Conservation (phyloP, 805 yeast genomes). For the Scheffersomyces lignosus region DNA sequence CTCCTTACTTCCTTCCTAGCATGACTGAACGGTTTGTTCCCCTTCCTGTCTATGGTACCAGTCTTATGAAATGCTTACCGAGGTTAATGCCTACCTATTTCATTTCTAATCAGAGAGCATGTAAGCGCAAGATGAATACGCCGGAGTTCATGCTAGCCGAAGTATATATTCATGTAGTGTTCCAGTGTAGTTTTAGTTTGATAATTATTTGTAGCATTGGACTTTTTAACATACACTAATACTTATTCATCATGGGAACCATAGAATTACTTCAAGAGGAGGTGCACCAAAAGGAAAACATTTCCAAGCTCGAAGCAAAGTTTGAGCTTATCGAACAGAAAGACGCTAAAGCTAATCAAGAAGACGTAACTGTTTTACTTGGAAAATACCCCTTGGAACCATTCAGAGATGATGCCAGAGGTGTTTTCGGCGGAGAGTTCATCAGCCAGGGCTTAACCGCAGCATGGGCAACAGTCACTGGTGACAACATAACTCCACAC, state of each 20-base stretch:
- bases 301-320: constrained; percentile 9
- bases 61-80: too few species aligned
- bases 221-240: not conserved
- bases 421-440: constrained; percentile 31
- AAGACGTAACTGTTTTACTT: constrained; percentile 12
- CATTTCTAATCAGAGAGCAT: too few species aligned
- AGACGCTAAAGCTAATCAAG: constrained; percentile 9
- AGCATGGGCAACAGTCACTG: constrained; percentile 26
- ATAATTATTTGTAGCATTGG: too few species aligned
- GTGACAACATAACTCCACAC: constrained; percentile 22
- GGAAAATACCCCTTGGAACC: constrained; percentile 28
- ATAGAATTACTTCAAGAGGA: not conserved
- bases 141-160: too few species aligned
- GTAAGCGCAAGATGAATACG: too few species aligned
- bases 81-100: too few species aligned
- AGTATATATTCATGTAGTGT: too few species aligned
- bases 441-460: constrained; percentile 25
- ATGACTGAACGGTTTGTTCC: too few species aligned
- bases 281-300: constrained; percentile 2
- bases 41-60: too few species aligned
- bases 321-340: constrained; percentile 6
- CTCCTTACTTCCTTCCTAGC: too few species aligned
- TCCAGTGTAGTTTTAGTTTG: too few species aligned
- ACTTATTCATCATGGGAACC: not conserved
- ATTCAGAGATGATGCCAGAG: constrained; percentile 19